Base-by-base conservation (phyloP, 192 early-diverging fungal genomes). In the Rhizophlyctis rosea region DNA sequence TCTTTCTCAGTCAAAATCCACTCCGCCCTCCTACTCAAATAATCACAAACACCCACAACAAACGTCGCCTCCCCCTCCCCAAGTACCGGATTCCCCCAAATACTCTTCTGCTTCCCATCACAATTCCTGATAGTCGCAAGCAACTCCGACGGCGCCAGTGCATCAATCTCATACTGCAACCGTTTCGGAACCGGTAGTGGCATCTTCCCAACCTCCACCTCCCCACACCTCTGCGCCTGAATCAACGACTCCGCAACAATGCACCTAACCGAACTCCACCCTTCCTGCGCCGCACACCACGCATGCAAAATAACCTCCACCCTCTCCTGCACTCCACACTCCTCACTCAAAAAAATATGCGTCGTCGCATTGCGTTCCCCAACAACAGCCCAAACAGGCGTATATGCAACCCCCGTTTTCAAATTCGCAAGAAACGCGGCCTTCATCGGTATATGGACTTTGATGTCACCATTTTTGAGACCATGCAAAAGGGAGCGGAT, bases 291-390 rank as follows among this genome's bases (percentile, higher is more conserved):
- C 47, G 76, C 61, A 4, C 62, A 29, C 47, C 35, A 75, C 36
- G 50, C 31, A 56, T 75, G 64, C 13, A 75, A 16, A 4, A 75
- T 60, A 7, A 59, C 58, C 59, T 75, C 73, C 13, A 25, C 48
- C 28, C 47, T 53, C 33, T 49, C 59, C 21, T 3, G 18, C 13
- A 48, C 33, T 39, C 76, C 61, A 4, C 62, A 29, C 47, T 54
- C 76, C 36, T 44, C 31, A 56, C 76, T 57, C 13, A 75, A 16
- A 4, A 75, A 59, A 7, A 59, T 52, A 58, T 75, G n/a, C n/a
- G n/a, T 71, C 13, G 21, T 47, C 4, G 31, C 11, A 23, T 54
- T 27, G 16, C 54, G 33, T 25, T 52, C 48, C 21, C 55, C 69
- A 16, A 36, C 67, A 29, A 72, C 48, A 13, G 28, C 68, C 69